Percentiles rank a stretch among this genome's conserved stretches.
Evolutionary conservation across 116 monocot species (phyloP).

Genomic region (Dioscorea cayenensis): DNA sequence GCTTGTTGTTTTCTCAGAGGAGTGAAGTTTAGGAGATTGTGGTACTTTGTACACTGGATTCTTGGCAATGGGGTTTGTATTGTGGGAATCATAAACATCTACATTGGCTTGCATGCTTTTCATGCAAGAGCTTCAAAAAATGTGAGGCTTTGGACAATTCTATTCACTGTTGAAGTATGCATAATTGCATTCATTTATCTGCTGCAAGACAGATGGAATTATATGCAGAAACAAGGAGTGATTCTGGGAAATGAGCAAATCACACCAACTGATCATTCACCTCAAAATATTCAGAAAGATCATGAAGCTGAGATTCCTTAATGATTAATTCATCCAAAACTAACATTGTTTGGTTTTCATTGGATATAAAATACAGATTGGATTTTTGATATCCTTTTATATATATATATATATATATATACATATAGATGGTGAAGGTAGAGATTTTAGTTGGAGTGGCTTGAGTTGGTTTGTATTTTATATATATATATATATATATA

Average conservation of each 20-base stretch:
- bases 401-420: too few relatives aligned
- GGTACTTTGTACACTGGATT: conserved; percentile 69
- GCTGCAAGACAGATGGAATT: conserved; percentile 61
- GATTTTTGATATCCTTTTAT: too few relatives aligned
- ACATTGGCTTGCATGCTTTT: conserved; percentile 56
- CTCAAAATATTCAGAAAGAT: conserved; percentile 25
- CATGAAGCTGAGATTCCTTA: too few relatives aligned
- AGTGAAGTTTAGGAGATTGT: conserved; percentile 43
- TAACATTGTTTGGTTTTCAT: too few relatives aligned
- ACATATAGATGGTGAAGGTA: too few relatives aligned
- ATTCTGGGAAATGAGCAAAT: conserved; percentile 39
- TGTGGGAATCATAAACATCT: conserved; percentile 43
- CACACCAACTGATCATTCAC: conserved; percentile 25
- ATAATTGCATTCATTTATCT: conserved; percentile 54
- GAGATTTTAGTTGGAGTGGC: too few relatives aligned
- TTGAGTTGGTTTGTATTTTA: too few relatives aligned
- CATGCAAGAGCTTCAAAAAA: conserved; percentile 42
- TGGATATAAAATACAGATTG: too few relatives aligned
- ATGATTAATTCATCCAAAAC: too few relatives aligned
- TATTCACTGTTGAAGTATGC: conserved; percentile 47
- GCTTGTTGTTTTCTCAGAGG: conserved; percentile 28
- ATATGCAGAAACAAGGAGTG: conserved; percentile 63
- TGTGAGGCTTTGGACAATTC: conserved; percentile 34
- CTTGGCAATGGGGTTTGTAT: conserved; percentile 40
- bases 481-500: too few relatives aligned